Base-by-base conservation (phyloP, 805 yeast genomes). In the Komagataella populi region DNA sequence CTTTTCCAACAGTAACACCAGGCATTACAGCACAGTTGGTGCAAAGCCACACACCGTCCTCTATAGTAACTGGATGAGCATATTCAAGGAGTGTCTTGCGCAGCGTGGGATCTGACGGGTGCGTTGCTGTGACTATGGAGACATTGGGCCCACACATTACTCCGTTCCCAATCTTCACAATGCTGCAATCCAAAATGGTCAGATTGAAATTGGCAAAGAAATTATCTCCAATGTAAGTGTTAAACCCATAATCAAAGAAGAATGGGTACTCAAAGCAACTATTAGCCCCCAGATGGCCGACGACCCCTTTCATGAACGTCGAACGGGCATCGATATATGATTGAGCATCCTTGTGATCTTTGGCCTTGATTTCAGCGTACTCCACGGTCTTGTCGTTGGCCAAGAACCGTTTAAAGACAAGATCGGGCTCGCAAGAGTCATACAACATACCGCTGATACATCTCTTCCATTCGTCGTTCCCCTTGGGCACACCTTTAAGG, bases 11-110 rank as follows among this genome's bases (percentile, higher is more conserved):
- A 1, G 74, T 77, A 8, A 81, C 82, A 6, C 89, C 90, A 2
- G 86, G 84, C 49, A 83, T 63, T 6, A 84, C 71, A 1, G 68
- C 66, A 14, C 67, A 78, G 45, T 71, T 70, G 1, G 81, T 70
- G 14, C 86, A 87, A 45, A 84, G 66, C 91, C 90, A 84, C 6
- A 81, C 85, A 54, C 77, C 74, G 60, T 79, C 72, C 2, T 84
- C 87, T 43, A 84, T 78, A 2, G 61, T 67, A 30, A 84, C 73
- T 5, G 84, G 83, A 44, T 63, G 58, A 0, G 84, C 81, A 56
- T 66, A 75, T 59, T 84, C 90, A 3, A 66, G 64, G 1, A 72
- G 77, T 51, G 48, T n/a, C 24, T 57, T 46, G 53, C 85, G 66
- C 51, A 63, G 63, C 10, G 63, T 54, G 0, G 80, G 74, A 51